Evolutionary conservation across 768 basidiomycete genomes (phyloP).

Genomic region (Auricularia heimuer): DNA sequence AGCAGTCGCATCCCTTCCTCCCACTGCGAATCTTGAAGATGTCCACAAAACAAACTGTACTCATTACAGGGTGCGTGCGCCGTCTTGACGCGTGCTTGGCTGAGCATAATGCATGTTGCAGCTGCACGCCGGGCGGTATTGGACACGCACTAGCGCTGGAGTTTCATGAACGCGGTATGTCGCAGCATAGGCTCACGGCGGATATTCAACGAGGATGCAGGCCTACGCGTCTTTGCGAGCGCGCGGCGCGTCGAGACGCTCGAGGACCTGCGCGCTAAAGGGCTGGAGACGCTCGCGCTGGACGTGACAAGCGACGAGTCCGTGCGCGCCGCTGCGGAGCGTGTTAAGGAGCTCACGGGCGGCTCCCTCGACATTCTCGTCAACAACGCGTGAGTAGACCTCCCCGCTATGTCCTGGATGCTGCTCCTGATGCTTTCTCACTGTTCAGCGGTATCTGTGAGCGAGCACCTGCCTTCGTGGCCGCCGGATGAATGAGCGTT

Average conservation of each 20-base stretch:
- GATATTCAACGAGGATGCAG: constrained; percentile 5
- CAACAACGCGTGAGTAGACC: constrained; percentile 12
- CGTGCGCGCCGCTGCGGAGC: constrained; percentile 9
- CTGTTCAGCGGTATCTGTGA: background rate
- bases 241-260: constrained; percentile 16
- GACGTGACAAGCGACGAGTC: constrained; percentile 18
- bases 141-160: constrained; percentile 17
- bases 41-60: no score
- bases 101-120: background rate
- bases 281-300: constrained; percentile 15
- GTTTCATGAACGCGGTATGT: constrained; percentile 11
- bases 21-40: no score
- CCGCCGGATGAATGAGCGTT: no score
- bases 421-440: background rate
- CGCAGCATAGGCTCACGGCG: background rate
- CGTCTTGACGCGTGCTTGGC: no score
- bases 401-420: background rate
- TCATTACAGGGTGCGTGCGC: no score
- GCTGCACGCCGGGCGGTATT: constrained; percentile 17
- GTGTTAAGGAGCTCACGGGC: constrained; percentile 13
- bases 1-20: no score
- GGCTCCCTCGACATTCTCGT: constrained; percentile 24
- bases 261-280: constrained; percentile 11
- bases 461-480: no score
- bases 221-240: constrained; percentile 22